Evolutionary conservation across 2,329 filamentous ascomycete species (phyloP).

Genomic region (Diplocarpon rosae): DNA sequence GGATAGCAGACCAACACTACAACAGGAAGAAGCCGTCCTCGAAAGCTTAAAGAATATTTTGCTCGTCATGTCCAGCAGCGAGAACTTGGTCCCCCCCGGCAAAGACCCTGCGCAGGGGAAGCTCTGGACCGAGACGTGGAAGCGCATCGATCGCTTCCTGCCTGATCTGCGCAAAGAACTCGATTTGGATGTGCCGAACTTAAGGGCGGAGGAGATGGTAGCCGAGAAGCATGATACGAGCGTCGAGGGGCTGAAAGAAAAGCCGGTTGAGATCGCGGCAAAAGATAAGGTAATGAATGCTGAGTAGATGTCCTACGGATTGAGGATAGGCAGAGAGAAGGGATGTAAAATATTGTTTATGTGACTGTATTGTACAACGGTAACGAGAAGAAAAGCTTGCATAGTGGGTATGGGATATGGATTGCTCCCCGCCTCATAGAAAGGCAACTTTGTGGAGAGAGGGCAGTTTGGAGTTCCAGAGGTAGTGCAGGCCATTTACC

Average conservation of each 20-base stretch:
- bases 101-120: constrained; percentile 43
- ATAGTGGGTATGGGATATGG: no score
- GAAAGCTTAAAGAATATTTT: constrained; percentile 95
- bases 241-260: background rate
- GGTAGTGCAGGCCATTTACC: no score
- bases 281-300: background rate
- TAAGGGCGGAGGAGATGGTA: constrained; percentile 2
- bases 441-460: no score
- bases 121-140: constrained; percentile 53
- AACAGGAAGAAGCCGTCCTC: constrained; percentile 81
- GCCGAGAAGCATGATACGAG: background rate
- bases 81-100: constrained; percentile 64
- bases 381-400: no score
- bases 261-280: background rate
- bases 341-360: background rate
- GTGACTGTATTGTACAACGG: background rate
- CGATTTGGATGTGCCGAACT: constrained; percentile 35
- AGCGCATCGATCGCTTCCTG: constrained; percentile 53
- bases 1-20: no score
- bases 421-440: no score
- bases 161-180: constrained; percentile 49
- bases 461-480: no score
- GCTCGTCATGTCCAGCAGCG: constrained; percentile 86
- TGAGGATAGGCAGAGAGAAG: background rate
- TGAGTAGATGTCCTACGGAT: background rate